phyloP scores from a whole-genome alignment of 2,329 filamentous ascomycete species.

The Pyrenophora seminiperda region DNA sequence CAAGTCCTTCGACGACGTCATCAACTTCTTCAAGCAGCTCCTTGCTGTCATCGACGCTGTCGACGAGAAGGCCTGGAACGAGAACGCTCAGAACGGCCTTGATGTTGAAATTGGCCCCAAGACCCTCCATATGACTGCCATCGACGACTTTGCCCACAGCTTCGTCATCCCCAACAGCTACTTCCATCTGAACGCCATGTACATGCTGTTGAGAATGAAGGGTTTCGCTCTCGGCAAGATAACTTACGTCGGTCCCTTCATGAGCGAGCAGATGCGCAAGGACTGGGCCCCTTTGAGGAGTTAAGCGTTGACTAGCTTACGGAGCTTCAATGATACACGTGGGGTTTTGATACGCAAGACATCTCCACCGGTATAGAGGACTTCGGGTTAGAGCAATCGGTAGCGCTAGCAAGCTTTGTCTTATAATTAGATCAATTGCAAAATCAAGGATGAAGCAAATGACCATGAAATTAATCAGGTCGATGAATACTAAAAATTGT shows the following conservation, averaged over 20 bases:
- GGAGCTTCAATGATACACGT: no score
- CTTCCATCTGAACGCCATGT: constrained; percentile 33
- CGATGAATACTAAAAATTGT: not conserved
- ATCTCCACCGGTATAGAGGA: not conserved
- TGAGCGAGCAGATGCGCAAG: constrained; percentile 26
- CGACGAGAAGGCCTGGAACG: constrained; percentile 26
- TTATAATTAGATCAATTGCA: no score
- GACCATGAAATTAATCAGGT: no score
- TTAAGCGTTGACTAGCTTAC: not conserved
- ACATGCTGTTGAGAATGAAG: constrained; percentile 28
- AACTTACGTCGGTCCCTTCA: constrained; percentile 20
- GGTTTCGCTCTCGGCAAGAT: constrained; percentile 28
- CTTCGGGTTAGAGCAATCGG: not conserved
- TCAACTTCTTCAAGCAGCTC: constrained; percentile 25
- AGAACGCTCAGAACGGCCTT: constrained; percentile 21
- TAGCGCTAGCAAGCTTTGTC: no score
- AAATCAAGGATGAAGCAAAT: no score
- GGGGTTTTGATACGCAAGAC: no score
- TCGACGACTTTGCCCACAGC: constrained; percentile 20
- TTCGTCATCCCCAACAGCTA: constrained; percentile 30
- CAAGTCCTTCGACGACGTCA: constrained; percentile 23
- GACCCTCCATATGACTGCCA: constrained; percentile 18
- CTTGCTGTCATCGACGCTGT: constrained; percentile 20
- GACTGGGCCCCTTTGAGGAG: constrained; percentile 28
- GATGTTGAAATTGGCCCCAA: constrained; percentile 17